Percentiles rank a stretch among this genome's conserved stretches.
These are phyloP conservation scores for Euphorbia schlechtendalii DNA, from an alignment of 441 rosid genomes.

Conservation along the genomic window DNA sequence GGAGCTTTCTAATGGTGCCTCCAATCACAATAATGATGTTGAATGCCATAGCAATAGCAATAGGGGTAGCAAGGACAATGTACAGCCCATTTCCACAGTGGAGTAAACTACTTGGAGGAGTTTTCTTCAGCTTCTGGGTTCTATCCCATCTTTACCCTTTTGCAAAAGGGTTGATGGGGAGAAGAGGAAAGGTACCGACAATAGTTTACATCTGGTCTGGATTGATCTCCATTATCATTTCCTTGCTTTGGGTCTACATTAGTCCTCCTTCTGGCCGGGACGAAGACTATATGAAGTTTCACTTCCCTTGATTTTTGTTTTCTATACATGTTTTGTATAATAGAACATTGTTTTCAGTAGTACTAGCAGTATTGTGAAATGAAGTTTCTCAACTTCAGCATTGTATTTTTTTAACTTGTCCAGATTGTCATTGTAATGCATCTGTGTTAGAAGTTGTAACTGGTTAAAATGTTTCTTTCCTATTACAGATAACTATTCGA, in stretches of 20 bases:
- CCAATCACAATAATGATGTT: conserved; percentile 57
- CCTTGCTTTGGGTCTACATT: conserved; percentile 52
- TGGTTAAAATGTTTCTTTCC: too few species aligned
- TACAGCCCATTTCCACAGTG: conserved; percentile 56
- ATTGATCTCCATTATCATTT: conserved; percentile 42
- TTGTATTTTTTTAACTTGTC: conserved; percentile 4
- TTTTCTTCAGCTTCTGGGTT: conserved; percentile 75
- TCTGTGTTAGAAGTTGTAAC: neutral
- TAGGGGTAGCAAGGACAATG: conserved; percentile 47
- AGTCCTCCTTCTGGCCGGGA: conserved; percentile 40
- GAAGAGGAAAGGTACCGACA: conserved; percentile 55
- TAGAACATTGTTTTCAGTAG: neutral
- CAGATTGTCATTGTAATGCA: neutral
- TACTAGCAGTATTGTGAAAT: neutral
- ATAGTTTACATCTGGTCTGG: conserved; percentile 62
- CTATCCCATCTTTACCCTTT: conserved; percentile 61
- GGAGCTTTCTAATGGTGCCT: conserved; percentile 63
- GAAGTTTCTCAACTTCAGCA: conserved; percentile 37
- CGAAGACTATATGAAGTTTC: conserved; percentile 50
- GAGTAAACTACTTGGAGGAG: conserved; percentile 70
- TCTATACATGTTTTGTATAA: neutral
- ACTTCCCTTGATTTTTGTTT: conserved; percentile 40
- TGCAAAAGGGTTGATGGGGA: conserved; percentile 70
- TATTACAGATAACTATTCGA: neutral
- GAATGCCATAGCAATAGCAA: conserved; percentile 49